phyloP scores from a whole-genome alignment of 1,284 basidiomycete genomes.

The Ceratobasidium sp. region DNA sequence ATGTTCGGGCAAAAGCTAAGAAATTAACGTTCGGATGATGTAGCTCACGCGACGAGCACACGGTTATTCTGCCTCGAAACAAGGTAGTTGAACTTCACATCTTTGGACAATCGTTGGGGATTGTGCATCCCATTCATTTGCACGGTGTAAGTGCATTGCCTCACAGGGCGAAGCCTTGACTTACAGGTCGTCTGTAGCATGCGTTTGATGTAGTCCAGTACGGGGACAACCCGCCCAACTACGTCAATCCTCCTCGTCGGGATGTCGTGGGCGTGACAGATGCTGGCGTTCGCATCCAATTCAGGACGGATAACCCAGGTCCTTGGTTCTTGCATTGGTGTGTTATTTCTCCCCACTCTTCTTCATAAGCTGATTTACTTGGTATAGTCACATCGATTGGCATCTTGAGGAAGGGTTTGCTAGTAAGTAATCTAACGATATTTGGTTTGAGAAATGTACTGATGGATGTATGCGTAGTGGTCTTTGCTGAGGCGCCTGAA shows the following conservation, averaged over 20 bases:
- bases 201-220: slow-evolving; percentile 50
- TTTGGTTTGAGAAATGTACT: not conserved
- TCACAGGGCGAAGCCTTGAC: not conserved
- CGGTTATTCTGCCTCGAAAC: slow-evolving; percentile 14
- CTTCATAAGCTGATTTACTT: not conserved
- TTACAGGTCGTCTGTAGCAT: slow-evolving; percentile 46
- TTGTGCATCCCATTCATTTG: slow-evolving; percentile 48
- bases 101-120: not conserved
- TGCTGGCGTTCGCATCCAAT: slow-evolving; percentile 49
- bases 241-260: slow-evolving; percentile 52
- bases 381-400: slow-evolving; percentile 56
- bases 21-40: not conserved
- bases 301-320: slow-evolving; percentile 51
- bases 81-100: slow-evolving; percentile 21
- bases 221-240: slow-evolving; percentile 50
- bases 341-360: slow-evolving; percentile 33
- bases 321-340: slow-evolving; percentile 58
- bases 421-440: slow-evolving; percentile 47
- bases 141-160: slow-evolving; percentile 46
- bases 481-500: slow-evolving; percentile 26
- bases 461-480: slow-evolving; percentile 25
- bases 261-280: slow-evolving; percentile 46
- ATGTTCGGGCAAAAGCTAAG: not conserved
- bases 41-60: slow-evolving; percentile 12
- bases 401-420: slow-evolving; percentile 50